Base-by-base conservation (phyloP, 2,329 filamentous ascomycete species). In the Trichoderma koningiopsis region DNA sequence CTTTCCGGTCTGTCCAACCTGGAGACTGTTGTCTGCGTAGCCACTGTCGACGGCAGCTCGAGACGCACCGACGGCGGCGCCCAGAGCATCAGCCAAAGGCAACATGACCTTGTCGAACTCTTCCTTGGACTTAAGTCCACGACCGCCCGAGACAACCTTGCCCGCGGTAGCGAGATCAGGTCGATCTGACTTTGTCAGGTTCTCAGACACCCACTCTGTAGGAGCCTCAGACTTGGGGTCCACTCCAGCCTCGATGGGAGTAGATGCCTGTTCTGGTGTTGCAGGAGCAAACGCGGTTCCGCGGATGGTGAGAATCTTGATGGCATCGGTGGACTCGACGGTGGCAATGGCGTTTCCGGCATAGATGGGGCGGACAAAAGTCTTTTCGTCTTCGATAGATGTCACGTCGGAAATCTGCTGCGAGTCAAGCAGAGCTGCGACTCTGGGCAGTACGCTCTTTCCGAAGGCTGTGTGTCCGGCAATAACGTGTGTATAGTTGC, bases 1-100 rank as follows among this genome's bases (percentile, higher is more conserved):
- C 88, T 99, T 99, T 77, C 96, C 96, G 16, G 96, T 99, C 86
- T 99, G 96, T 57, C 96, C 96, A 73, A 99, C 95, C 83, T 99
- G 96, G 75, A 99, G 84, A 80, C 93, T 97, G 87, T 99, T 99
- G 84, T 99, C 96, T 35, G 96, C 96, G 77, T 97, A 99, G 5
- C 96, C 96, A 75, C 92, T 96, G 82, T 99, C 96, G 52, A 99
- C 96, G 11, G 96, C 96, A 22, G 96, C 96, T 76, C 96, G 90
- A 63, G 93, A 97, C 33, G 96, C 96, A 76, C 96, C 96, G 71
- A 99, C 94, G 5, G 96, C 96, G n/a, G 96, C 96, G 56, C 94
- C 95, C 4, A 99, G 86, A 0, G 93, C 89, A 80, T 99, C 96
- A 1, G 96, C 96, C 68, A 99, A 87, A 55, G 96, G 95, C 68